Base-by-base conservation (phyloP, 2,329 filamentous ascomycete species). In the Sclerotinia trifoliorum region DNA sequence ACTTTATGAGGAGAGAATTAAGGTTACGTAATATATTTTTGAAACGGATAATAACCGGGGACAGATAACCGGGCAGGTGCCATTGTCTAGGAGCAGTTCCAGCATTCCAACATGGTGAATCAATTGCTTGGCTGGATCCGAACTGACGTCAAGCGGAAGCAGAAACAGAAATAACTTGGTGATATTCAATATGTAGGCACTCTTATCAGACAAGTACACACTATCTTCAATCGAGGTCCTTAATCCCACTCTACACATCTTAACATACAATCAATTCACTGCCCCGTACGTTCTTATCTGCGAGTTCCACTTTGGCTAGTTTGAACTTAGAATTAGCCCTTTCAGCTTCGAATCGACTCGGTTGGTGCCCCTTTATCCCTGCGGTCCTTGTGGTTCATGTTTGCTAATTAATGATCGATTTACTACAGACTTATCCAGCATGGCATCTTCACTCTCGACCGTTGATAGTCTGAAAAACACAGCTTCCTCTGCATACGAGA, bases 401-500 rank as follows among this genome's bases (percentile, higher is more conserved):
- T 48, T 29, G 32, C 24, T 29, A 5, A 42, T 17, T n/a, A 21
- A 5, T 64, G 7, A 54, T 26, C 44, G 62, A 54, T 17, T 29
- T 24, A n/a, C 10, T 29, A 7, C 26, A 54, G 62, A 55, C 17
- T 51, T 21, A 60, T 21, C 13, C 65, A 29, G 32, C 35, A 76
- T 75, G 73, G 73, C 74, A 29, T 67, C 65, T 65, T 70, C 75
- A 62, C 71, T 71, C 29, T 72, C 72, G 51, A 72, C 71, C 8
- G n/a, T 69, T n/a, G 70, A 75, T n/a, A 66, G 44, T 46, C 49
- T 75, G 56, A 72, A 70, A 65, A 62, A 56, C 24, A 71, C 68
- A 46, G 69, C 71, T 11, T 68, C 69, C 29, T 64, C 62, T 35
- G 69, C 71, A 15, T 63, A 58, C 35, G 52, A 73, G 21, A 64